Evolutionary conservation across 1,284 basidiomycete species (phyloP), one percentile per base, ranked within the genome.

Genomic region (Pyrrhoderma noxium): DNA sequence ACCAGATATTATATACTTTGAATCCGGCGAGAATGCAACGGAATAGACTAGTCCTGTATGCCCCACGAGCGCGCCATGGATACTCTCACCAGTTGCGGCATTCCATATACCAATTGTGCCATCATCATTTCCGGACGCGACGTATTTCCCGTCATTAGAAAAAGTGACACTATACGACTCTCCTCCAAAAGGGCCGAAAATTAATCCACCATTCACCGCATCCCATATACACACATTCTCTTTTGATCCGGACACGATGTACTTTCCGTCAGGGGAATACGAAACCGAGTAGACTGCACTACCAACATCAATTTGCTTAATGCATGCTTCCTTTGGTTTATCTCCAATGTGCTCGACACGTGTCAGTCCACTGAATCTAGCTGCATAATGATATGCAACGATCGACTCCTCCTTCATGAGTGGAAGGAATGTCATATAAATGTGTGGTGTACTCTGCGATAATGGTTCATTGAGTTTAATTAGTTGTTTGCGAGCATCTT

Each of bases 371-470:
- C n/a, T n/a, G n/a, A n/a, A n/a, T n/a, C n/a, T n/a, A n/a, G n/a
- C n/a, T n/a, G n/a, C n/a, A 34, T 45, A 45, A 34, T 13, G 25
- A 35, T 11, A 13, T 19, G 44, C 8, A 8, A 45, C 22, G 9
- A 11, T 23, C 13, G 44, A 45, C 31, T 19, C 38, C 56, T 52
- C 8, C 16, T 59, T 59, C 19, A 57, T 45, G 44, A 60, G 16
- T 37, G 35, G 35, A 16, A 37, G 16, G 11, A 16, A 11, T 37
- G 35, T 11, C 9, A 37, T 37, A 21, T 45, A 45, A 8, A 45
- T 21, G 22, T 45, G 43, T 14, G 43, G 43, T 14, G 43, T 45
- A 22, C 43, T 45, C 11, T 11, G 7, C 7, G 18, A 19, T 9
- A 45, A 23, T 5, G 22, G 8, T 11, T 11, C 16, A 16, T 11